Evolutionary conservation across 2,329 filamentous ascomycete genomes (phyloP), one percentile per base, ranked within the genome.

Genomic region (Talaromyces funiculosus): DNA sequence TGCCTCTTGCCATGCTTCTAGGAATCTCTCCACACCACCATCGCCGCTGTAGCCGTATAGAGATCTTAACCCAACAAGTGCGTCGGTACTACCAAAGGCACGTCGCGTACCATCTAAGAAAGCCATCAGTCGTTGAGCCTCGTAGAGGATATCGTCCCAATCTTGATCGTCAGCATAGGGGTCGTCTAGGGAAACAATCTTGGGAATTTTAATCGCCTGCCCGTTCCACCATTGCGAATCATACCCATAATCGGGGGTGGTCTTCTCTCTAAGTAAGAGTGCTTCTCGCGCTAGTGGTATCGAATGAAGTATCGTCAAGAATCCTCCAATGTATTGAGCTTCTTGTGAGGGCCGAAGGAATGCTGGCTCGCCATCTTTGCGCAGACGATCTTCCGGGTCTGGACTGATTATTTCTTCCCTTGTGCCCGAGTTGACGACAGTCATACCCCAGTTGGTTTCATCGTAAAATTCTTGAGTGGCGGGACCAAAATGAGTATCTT

Each of bases 191-290:
- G 80, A 77, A n/a, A 85, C 77, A 22, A 82, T 79, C 51, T 78
- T 80, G 3, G 81, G 76, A 14, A 79, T 70, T 31, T 78, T 73
- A 26, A 84, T 80, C 0, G 78, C 69, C 31, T 77, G 78, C 20
- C 85, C 85, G 65, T 81, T 82, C 85, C 85, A 88, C 85, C 85
- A 88, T 10, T 84, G 80, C 1, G 76, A 65, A 61, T 85, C 80
- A 57, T 80, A 70, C 45, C 82, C 83, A 65, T 87, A 87, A 61
- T 81, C 75, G 2, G 72, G 67, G 24, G 79, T 70, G 5, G 75
- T 66, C 26, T 78, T 71, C 7, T 74, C 73, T n/a, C 80, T 75
- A 42, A 79, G 69, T 12, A 87, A 70, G 9, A 87, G 74, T 8
- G 81, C 80, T 67, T 86, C 83, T 60, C 84, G 78, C 20, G 81